Conservation (phyloP, 768 basidiomycete species). For the Dacryopinax spathularia region DNA sequence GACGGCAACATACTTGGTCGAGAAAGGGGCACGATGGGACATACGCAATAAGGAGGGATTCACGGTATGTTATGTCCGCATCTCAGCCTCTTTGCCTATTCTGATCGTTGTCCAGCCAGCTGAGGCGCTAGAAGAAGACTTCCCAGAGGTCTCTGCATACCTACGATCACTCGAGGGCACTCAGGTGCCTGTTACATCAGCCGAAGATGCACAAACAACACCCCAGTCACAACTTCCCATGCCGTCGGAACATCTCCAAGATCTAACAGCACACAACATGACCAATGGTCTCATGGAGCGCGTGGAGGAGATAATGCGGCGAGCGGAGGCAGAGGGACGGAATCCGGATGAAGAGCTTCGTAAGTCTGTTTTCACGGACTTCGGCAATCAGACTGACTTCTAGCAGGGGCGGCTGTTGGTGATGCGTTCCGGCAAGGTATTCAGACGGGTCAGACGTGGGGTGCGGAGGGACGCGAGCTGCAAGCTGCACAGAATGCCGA, state of each 20-base stretch:
- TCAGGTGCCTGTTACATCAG: conserved; percentile 18
- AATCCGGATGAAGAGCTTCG: conserved; percentile 54
- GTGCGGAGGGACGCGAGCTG: not conserved
- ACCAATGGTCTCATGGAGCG: conserved; percentile 52
- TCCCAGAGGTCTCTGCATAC: conserved; percentile 49
- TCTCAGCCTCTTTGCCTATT: not conserved
- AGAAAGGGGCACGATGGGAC: conserved; percentile 55
- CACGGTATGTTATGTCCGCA: conserved; percentile 39
- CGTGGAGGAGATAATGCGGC: conserved; percentile 53
- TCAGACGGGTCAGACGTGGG: not conserved
- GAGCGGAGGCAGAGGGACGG: conserved; percentile 39
- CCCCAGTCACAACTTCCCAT: conserved; percentile 11
- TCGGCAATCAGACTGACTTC: no score
- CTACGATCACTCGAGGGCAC: conserved; percentile 32
- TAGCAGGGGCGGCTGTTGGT: not conserved
- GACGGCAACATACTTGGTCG: conserved; percentile 63
- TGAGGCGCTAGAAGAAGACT: conserved; percentile 56
- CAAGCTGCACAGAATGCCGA: not conserved
- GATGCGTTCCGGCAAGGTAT: not conserved
- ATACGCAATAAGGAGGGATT: conserved; percentile 56
- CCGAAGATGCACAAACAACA: conserved; percentile 8
- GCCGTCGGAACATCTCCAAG: conserved; percentile 54
- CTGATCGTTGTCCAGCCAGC: conserved; percentile 37
- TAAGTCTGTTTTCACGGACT: conserved; percentile 17
- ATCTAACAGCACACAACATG: conserved; percentile 52